phyloP scores from a whole-genome alignment of 2,329 filamentous ascomycete species.

The Aspergillus tubingensis region DNA sequence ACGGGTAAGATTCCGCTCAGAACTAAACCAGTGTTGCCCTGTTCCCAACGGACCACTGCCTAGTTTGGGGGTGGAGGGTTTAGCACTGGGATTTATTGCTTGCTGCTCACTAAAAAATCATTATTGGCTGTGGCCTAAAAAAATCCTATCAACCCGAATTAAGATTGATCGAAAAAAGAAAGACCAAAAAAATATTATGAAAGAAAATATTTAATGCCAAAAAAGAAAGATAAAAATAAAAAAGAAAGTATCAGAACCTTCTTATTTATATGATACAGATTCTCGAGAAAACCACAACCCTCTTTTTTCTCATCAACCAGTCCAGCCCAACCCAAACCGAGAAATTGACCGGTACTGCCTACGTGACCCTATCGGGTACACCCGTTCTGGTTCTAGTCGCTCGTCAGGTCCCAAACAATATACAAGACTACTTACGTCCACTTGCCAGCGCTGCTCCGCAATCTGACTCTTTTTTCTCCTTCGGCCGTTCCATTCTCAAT shows the following conservation, averaged over 20 bases:
- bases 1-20: background rate
- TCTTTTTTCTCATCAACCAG: constrained; percentile 1
- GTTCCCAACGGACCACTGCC: background rate
- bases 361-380: constrained; percentile 20
- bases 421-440: constrained; percentile 20
- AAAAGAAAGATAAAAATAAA: background rate
- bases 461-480: constrained; percentile 16
- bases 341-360: background rate
- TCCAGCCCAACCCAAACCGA: background rate
- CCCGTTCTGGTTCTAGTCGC: constrained; percentile 24
- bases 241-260: constrained; percentile 2
- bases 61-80: background rate
- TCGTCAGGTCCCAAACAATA: constrained; percentile 15
- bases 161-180: constrained; percentile 6
- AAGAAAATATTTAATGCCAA: constrained; percentile 5
- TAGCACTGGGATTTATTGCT: background rate
- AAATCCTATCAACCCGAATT: constrained; percentile 3
- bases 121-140: background rate
- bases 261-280: constrained; percentile 16
- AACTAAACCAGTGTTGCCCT: background rate
- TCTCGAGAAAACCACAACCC: background rate
- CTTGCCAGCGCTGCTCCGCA: constrained; percentile 21
- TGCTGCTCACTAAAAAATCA: background rate
- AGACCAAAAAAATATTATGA: background rate
- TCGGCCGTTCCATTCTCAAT: constrained; percentile 9